Base-by-base conservation (phyloP, 768 basidiomycete genomes). In the Calvatia gigantea region DNA sequence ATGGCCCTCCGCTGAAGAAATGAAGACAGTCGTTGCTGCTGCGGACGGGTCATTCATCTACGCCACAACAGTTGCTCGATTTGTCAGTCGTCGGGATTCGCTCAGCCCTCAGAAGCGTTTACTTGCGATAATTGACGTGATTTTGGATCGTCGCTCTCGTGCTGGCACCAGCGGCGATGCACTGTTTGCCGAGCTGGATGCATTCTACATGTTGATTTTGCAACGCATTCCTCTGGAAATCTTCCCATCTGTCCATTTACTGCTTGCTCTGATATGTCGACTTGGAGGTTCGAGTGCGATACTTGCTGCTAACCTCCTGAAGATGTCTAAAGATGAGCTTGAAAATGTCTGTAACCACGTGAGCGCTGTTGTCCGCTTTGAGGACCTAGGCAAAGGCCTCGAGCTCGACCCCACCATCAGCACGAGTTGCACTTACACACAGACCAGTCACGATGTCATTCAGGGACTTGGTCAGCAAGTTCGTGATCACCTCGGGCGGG, bases 171-270 rank as follows among this genome's bases (percentile, higher is more conserved):
- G 9, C 23, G 9, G n/a, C 25, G 4, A 35, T 2, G 39, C 43
- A 5, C 44, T 54, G 6, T 60, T 61, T 23, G 45, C 46, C 9
- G 51, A 50, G 14, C 53, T 65, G 17, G 62, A 61, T 38, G 35
- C 11, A 2, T 51, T 65, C 17, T 65, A 56, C 12, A 57, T 55
- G 8, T 29, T 54, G 12, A 27, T 64, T 21, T 45, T 54, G 52
- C 9, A 27, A 6, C 45, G 14, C 14, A 47, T 43, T n/a, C 38
- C 48, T 19, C 62, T 61, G 67, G 51, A 68, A 64, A 58, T 73
- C 70, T 61, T 69, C 57, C 57, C 69, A 69, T 15, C 63, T 69
- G 25, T 69, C 69, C 9, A 68, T 66, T 12, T 69, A 67, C n/a
- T 54, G 3, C 14, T 65, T 66, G 17, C 21, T 9, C 4, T 45